Evolutionary conservation across 2,329 filamentous ascomycete species (phyloP).

Genomic region (Dothistroma septosporum): DNA sequence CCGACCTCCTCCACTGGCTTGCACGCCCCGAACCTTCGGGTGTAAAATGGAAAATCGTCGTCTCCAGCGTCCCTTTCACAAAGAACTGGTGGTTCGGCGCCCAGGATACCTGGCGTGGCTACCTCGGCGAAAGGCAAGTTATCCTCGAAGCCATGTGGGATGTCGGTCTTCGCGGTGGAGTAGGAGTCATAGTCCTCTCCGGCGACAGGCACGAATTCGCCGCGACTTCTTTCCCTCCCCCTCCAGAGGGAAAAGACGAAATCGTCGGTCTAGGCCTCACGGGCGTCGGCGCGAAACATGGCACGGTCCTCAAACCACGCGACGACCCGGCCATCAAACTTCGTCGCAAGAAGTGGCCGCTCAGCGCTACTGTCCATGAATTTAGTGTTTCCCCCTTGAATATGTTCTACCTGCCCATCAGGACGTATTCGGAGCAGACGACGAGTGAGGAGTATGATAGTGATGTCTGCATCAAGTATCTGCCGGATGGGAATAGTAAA

Average conservation of each 20-base stretch:
- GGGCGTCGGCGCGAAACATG: slow-evolving; percentile 22
- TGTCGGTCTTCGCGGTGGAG: slow-evolving; percentile 61
- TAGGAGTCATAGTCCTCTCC: slow-evolving; percentile 78
- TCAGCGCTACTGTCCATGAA: slow-evolving; percentile 70
- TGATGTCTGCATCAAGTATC: slow-evolving; percentile 80
- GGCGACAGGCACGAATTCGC: slow-evolving; percentile 97
- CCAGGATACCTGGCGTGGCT: slow-evolving; percentile 91
- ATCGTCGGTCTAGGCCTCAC: slow-evolving; percentile 27
- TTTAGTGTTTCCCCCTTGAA: slow-evolving; percentile 87
- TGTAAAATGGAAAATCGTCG: slow-evolving; percentile 89
- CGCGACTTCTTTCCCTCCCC: slow-evolving; percentile 68
- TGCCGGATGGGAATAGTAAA: slow-evolving; percentile 82
- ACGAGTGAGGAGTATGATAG: slow-evolving; percentile 58
- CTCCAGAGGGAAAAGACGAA: slow-evolving; percentile 48
- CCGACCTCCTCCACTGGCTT: slow-evolving; percentile 75
- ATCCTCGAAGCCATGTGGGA: slow-evolving; percentile 93
- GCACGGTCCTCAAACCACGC: slow-evolving; percentile 18
- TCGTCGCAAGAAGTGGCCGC: slow-evolving; percentile 49
- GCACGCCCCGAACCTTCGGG: slow-evolving; percentile 66
- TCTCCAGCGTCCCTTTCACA: slow-evolving; percentile 88
- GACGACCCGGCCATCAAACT: slow-evolving; percentile 20
- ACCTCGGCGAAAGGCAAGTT: slow-evolving; percentile 70
- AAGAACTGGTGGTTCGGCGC: slow-evolving; percentile 94
- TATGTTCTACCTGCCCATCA: slow-evolving; percentile 86
- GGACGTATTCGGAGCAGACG: slow-evolving; percentile 68